Conservation (phyloP, 2,329 filamentous ascomycete species). For the Sporothrix luriei region DNA sequence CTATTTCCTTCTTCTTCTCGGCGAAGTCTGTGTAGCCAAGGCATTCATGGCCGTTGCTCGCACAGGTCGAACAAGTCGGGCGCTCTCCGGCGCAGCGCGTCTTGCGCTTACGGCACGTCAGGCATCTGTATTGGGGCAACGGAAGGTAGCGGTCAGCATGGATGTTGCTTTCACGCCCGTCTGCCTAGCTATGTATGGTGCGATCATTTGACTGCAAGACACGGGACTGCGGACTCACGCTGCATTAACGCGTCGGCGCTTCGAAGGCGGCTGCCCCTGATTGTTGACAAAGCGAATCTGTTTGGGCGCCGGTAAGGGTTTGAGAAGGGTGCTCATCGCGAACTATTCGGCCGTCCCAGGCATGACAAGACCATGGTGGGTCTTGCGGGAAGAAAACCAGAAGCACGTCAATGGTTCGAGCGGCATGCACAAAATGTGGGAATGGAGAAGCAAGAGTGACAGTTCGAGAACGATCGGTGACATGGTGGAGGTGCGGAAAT, state of each 20-base stretch:
- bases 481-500: conserved; percentile 3
- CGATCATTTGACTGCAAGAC: not conserved
- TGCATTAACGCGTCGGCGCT: conserved; percentile 75
- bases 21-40: conserved; percentile 64
- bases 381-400: not conserved
- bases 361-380: conserved; percentile 44
- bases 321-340: conserved; percentile 53
- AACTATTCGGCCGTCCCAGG: conserved; percentile 32
- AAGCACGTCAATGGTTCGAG: not conserved
- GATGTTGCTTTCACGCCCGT: not conserved
- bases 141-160: conserved; percentile 10
- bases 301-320: conserved; percentile 53
- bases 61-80: conserved; percentile 71
- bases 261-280: conserved; percentile 77
- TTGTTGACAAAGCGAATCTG: conserved; percentile 80
- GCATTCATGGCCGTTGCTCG: conserved; percentile 70
- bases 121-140: conserved; percentile 53
- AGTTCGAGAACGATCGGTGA: conserved; percentile 12
- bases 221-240: conserved; percentile 58
- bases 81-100: conserved; percentile 74
- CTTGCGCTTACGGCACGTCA: conserved; percentile 75
- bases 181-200: not conserved
- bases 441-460: not conserved
- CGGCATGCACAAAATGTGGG: conserved; percentile 19
- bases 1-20: conserved; percentile 49